Base-by-base conservation (phyloP, 2,329 filamentous ascomycete genomes). In the Pezicula carpinea region DNA sequence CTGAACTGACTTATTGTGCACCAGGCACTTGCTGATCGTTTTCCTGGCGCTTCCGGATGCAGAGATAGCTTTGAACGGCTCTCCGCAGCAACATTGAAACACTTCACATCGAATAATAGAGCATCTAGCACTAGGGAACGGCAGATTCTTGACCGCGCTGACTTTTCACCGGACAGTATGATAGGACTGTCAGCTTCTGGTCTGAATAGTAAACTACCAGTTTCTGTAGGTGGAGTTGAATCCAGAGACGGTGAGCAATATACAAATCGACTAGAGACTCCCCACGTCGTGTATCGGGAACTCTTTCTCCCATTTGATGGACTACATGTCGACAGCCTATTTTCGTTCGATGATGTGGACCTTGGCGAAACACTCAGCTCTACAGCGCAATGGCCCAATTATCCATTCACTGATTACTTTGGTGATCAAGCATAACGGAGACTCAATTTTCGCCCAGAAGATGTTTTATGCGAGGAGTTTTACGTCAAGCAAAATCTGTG, bases 11-110 rank as follows among this genome's bases (percentile, higher is more conserved):
- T 35, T 13, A 35, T 13, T 5, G 4, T 35, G n/a, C n/a, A n/a
- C n/a, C n/a, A 35, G 33, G 61, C 60, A 23, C 50, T 65, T 44
- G 56, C 60, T 14, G 59, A 64, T 43, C 56, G 44, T 10, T 64
- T 64, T 40, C 47, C 48, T 6, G 60, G 59, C n/a, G 62, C 61
- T 7, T 47, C 52, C 22, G 61, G 59, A 7, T 65, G 62, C 40
- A 49, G 60, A 26, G 52, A 61, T 43, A 48, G 48, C 2, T 62
- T 62, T 45, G 60, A 64, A 34, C 54, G 44, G 3, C 56, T 64
- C 13, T 63, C 62, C 8, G 53, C 58, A 4, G 55, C 56, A 13
- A 64, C 61, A 6, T 48, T 64, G 34, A 53, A 59, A 29, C 62
- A 52, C 54, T 50, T 56, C 7, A 56, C 54, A 11, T 43, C 55